Base-by-base conservation (phyloP, 768 basidiomycete species). In the Lactifluus subvellereus region DNA sequence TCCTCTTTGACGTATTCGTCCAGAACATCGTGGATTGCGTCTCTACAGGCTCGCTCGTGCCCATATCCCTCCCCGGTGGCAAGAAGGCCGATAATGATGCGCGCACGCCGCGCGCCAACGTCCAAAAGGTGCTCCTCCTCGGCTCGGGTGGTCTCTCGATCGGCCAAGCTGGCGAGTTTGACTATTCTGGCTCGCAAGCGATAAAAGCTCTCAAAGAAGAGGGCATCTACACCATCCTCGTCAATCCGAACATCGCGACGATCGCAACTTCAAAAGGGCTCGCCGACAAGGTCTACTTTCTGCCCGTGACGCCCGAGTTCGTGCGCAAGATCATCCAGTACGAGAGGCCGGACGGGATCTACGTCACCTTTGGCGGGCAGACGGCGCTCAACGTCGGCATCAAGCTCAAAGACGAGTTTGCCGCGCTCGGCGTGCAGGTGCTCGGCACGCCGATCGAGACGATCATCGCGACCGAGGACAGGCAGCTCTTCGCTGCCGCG, bases 161-260 rank as follows among this genome's bases (percentile, higher is more conserved):
- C 67, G 97, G 97, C 54, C 97, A 99, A 73, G 97, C 97, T 0
- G 97, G 97, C 68, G 97, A 99, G 75, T 99, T 99, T 76, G 97
- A 99, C 77, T 99, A 99, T 77, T 98, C 97, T 0, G 97, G 97
- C 66, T 96, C 94, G 43, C 97, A 99, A 74, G 96, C 97, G 13
- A 96, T 99, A 82, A 99, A 99, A 77, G 97, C 97, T 10, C 82
- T 99, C 68, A 98, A 98, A 77, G 93, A 93, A 73, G 97, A 98
- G 73, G 97, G 97, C 38, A 98, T 99, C 72, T 98, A 97, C 77
- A 99, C 97, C 62, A 94, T 99, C 75, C 86, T 99, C 74, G 85
- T 99, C 69, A 98, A 98, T 76, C 96, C 97, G 32, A 99, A 99
- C 76, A 99, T 99, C 69, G 97, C 97, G 22, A 99, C 97, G 43